Conservation (phyloP, 2,329 filamentous ascomycete genomes). For the Elsinoe arachidis region DNA sequence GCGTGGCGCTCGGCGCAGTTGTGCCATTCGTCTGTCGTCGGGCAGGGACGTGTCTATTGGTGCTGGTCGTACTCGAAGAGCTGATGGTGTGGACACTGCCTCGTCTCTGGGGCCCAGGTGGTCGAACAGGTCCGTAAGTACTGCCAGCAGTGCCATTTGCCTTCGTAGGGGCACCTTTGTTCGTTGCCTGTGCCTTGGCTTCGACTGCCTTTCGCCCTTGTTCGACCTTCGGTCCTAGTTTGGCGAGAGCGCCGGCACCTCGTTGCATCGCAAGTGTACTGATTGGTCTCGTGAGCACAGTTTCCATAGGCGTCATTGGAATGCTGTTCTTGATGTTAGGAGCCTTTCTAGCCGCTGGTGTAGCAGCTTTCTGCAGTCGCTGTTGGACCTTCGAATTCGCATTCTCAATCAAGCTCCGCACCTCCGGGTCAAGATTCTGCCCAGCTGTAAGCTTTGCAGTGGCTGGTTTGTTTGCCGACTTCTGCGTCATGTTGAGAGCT, state of each 20-base stretch:
- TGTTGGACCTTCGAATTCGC: slow-evolving; percentile 19
- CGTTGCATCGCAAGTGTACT: slow-evolving; percentile 27
- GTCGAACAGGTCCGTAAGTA: neutral
- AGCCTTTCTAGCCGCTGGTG: slow-evolving; percentile 12
- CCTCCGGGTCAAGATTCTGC: slow-evolving; percentile 16
- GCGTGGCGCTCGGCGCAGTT: neutral
- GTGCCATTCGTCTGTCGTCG: neutral
- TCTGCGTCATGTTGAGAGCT: neutral
- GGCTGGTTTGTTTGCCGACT: slow-evolving; percentile 19
- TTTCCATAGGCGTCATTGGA: slow-evolving; percentile 27
- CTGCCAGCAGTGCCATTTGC: neutral
- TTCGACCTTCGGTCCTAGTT: slow-evolving; percentile 11
- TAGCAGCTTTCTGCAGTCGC: slow-evolving; percentile 19
- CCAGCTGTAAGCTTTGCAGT: slow-evolving; percentile 19
- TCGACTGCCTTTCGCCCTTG: slow-evolving; percentile 11
- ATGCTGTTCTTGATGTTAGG: slow-evolving; percentile 22
- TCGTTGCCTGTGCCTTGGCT: slow-evolving; percentile 19
- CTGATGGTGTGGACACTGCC: slow-evolving; percentile 2
- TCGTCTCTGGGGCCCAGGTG: neutral
- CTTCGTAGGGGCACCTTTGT: slow-evolving; percentile 22
- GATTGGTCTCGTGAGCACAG: slow-evolving; percentile 28
- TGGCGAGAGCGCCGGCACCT: slow-evolving; percentile 10
- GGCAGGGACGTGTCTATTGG: neutral
- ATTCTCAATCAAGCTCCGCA: slow-evolving; percentile 12
- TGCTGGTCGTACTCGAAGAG: neutral